Conservation (phyloP, 495 filamentous ascomycete genomes). For the Beverwykella pulmonaria region DNA sequence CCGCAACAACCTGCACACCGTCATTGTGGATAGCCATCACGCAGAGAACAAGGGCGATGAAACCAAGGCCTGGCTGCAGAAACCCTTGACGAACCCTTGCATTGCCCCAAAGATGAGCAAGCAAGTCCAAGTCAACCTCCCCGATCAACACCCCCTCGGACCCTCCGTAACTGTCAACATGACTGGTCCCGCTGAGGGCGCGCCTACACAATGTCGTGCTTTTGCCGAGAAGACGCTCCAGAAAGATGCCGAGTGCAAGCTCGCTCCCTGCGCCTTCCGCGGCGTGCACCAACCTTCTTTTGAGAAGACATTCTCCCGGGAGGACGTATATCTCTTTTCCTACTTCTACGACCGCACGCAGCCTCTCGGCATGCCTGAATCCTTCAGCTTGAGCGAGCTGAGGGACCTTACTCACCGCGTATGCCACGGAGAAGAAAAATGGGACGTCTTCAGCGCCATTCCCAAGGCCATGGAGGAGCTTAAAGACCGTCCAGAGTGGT, state of each 20-base stretch:
- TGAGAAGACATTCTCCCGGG: slow-evolving; percentile 85
- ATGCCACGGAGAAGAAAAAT: slow-evolving; percentile 73
- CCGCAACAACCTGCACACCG: slow-evolving; percentile 78
- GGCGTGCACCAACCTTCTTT: slow-evolving; percentile 93
- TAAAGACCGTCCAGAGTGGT: slow-evolving; percentile 78
- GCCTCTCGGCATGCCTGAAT: slow-evolving; percentile 92
- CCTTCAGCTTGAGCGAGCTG: slow-evolving; percentile 86
- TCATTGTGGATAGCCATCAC: slow-evolving; percentile 63
- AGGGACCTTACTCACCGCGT: slow-evolving; percentile 80
- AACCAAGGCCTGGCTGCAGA: slow-evolving; percentile 58
- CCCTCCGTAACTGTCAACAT: slow-evolving; percentile 71
- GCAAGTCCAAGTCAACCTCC: slow-evolving; percentile 67
- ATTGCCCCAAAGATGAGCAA: slow-evolving; percentile 77
- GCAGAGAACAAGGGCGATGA: slow-evolving; percentile 54
- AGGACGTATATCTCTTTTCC: slow-evolving; percentile 94
- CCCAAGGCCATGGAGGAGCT: slow-evolving; percentile 76
- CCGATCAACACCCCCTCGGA: slow-evolving; percentile 63
- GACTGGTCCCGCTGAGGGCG: slow-evolving; percentile 71
- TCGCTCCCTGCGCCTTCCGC: slow-evolving; percentile 95
- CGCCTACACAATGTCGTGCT: slow-evolving; percentile 83
- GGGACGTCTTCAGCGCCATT: slow-evolving; percentile 76
- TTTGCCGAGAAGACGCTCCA: slow-evolving; percentile 87
- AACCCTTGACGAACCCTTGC: slow-evolving; percentile 83
- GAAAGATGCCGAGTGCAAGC: slow-evolving; percentile 79
- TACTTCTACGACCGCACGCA: slow-evolving; percentile 95